A percentile compares a stretch with the other conserved stretches of the same genome.
These are phyloP conservation scores for Hypoxylon sp. DNA, from an alignment of 2,329 filamentous ascomycete genomes.

Conservation along the genomic window DNA sequence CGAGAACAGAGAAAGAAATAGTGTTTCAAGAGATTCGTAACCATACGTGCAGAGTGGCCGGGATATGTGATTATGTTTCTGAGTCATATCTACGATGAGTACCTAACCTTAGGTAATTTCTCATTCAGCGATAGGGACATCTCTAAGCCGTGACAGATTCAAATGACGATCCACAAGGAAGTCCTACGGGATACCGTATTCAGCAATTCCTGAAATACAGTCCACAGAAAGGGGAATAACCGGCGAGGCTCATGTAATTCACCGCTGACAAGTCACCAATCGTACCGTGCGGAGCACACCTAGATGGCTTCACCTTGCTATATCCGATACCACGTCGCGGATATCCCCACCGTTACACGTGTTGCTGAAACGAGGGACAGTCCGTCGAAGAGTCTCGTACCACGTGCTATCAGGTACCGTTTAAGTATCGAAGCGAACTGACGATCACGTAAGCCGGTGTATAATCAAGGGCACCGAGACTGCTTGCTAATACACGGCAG, in stretches of 20 bases:
- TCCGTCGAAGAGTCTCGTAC: background rate
- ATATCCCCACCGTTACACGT: constrained; percentile 8
- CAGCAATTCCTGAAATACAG: background rate
- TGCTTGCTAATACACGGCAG: background rate
- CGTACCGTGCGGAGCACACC: background rate
- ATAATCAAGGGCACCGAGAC: background rate
- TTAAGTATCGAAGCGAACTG: background rate
- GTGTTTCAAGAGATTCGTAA: background rate
- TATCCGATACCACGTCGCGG: background rate
- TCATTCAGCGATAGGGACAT: background rate
- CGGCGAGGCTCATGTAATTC: constrained; percentile 7
- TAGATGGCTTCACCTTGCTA: constrained; percentile 11
- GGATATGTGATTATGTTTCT: constrained; percentile 8
- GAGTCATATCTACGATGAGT: constrained; percentile 12
- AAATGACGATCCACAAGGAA: background rate
- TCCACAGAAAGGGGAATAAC: background rate
- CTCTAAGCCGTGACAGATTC: background rate
- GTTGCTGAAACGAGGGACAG: background rate
- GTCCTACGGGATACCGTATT: constrained; percentile 2
- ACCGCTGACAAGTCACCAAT: background rate
- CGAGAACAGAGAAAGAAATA: background rate
- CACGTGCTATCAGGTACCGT: background rate
- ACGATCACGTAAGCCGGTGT: background rate
- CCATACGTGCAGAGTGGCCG: background rate
- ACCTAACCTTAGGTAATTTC: background rate